These are phyloP conservation scores for Fusarium sarcochroum DNA, from an alignment of 2,329 filamentous ascomycete genomes.

Conservation along the genomic window DNA sequence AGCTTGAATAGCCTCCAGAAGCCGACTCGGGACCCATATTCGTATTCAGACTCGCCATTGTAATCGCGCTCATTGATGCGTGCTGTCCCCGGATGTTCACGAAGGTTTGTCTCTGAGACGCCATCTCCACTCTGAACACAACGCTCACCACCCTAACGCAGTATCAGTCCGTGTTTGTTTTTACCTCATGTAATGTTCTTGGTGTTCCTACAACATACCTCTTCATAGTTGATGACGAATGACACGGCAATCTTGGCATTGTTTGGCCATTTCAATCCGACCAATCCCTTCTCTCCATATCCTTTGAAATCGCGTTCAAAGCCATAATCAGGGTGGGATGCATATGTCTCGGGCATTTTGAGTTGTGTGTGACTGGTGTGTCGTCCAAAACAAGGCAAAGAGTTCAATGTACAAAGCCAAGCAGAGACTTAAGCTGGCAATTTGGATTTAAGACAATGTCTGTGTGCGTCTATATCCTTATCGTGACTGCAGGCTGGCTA, in stretches of 20 bases:
- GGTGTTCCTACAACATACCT: background rate
- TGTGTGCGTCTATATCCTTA: too few species aligned
- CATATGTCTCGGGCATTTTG: background rate
- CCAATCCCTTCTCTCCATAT: slow-evolving; percentile 10
- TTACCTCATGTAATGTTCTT: too few species aligned
- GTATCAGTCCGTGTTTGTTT: too few species aligned
- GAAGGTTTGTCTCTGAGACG: slow-evolving; percentile 9
- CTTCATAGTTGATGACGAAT: slow-evolving; percentile 21
- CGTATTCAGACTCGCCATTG: slow-evolving; percentile 21
- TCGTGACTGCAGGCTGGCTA: too few species aligned
- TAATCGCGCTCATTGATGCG: slow-evolving; percentile 8
- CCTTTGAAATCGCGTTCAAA: slow-evolving; percentile 14
- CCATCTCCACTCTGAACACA: slow-evolving; percentile 6
- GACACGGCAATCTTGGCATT: slow-evolving; percentile 11
- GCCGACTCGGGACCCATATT: slow-evolving; percentile 17
- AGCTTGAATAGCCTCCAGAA: slow-evolving; percentile 18
- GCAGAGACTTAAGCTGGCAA: too few species aligned
- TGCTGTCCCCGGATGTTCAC: background rate
- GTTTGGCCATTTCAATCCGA: slow-evolving; percentile 10
- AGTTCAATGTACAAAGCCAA: too few species aligned
- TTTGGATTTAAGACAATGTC: too few species aligned
- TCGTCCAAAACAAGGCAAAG: too few species aligned
- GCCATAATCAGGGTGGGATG: background rate
- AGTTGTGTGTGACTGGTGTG: background rate
- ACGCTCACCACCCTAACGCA: slow-evolving; percentile 4